Evolutionary conservation across 305 asterid genomes (phyloP).

Genomic region (Solanum chacoense): DNA sequence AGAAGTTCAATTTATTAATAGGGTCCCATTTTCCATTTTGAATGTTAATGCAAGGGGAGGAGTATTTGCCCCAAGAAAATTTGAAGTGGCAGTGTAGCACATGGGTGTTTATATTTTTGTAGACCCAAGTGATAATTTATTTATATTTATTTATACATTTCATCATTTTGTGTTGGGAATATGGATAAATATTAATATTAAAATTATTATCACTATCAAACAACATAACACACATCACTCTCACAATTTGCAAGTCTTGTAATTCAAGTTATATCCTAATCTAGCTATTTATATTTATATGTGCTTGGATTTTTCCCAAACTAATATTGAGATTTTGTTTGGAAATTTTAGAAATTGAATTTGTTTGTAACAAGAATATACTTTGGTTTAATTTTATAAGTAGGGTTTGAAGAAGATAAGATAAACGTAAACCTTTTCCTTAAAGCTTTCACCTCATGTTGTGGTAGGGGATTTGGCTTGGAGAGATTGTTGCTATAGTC

Average conservation of each 20-base stretch:
- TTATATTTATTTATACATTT: background rate
- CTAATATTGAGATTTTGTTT: background rate
- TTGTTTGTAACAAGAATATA: background rate
- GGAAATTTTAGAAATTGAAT: background rate
- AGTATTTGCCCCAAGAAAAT: background rate
- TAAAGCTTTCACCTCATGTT: background rate
- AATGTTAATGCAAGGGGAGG: background rate
- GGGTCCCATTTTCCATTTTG: background rate
- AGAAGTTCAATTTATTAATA: background rate
- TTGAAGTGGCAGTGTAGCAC: background rate
- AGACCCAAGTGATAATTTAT: background rate
- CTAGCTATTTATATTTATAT: background rate
- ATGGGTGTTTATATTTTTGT: background rate
- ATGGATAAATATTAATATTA: background rate
- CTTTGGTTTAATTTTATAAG: background rate
- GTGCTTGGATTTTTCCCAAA: background rate
- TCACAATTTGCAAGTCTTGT: background rate
- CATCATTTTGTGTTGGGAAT: background rate
- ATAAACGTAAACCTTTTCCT: no score
- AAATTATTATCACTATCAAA: background rate
- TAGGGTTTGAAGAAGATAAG: no score
- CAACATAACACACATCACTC: background rate
- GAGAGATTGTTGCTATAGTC: background rate
- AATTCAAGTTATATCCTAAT: background rate
- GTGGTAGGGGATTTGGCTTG: background rate